Evolutionary conservation across 2,329 filamentous ascomycete genomes (phyloP).

Genomic region (Aspergillus sp.): DNA sequence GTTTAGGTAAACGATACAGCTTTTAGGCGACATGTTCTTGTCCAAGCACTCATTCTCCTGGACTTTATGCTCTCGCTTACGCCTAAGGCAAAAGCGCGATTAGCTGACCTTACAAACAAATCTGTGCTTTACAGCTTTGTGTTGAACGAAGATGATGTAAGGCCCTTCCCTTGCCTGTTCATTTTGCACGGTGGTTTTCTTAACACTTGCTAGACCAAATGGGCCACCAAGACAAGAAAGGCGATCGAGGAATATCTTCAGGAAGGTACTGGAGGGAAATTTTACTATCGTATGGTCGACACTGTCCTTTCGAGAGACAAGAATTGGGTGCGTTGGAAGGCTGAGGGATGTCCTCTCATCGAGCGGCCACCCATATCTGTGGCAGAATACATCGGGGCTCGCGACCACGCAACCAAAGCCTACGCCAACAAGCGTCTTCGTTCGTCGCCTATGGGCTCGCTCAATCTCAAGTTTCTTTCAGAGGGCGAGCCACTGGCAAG

Average conservation of each 20-base stretch:
- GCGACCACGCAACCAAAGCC: slow-evolving; percentile 59
- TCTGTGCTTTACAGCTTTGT: slow-evolving; percentile 80
- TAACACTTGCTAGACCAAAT: slow-evolving; percentile 60
- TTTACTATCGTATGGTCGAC: slow-evolving; percentile 95
- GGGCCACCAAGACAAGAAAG: slow-evolving; percentile 73
- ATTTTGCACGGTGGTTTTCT: slow-evolving; percentile 3
- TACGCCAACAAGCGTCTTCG: slow-evolving; percentile 69
- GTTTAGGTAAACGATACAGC: slow-evolving; percentile 81
- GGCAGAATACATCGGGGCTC: slow-evolving; percentile 65
- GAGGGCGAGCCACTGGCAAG: slow-evolving; percentile 58
- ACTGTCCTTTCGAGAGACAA: slow-evolving; percentile 93
- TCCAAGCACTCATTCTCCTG: slow-evolving; percentile 89
- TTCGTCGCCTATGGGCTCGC: slow-evolving; percentile 63
- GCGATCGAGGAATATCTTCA: slow-evolving; percentile 79
- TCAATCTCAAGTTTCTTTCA: slow-evolving; percentile 73
- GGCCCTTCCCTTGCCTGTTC: slow-evolving; percentile 5
- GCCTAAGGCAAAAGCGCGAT: slow-evolving; percentile 72
- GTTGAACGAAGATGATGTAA: slow-evolving; percentile 77
- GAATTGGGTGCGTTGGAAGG: slow-evolving; percentile 99
- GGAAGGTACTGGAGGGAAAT: slow-evolving; percentile 75
- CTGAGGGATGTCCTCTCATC: slow-evolving; percentile 86
- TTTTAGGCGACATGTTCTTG: slow-evolving; percentile 88
- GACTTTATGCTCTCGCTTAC: slow-evolving; percentile 94
- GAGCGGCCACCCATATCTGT: slow-evolving; percentile 67
- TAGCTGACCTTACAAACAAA: slow-evolving; percentile 71